A percentile compares a stretch with the other conserved stretches of the same genome.
Evolutionary conservation across 768 basidiomycete species (phyloP).

Genomic region (Panus rudis): DNA sequence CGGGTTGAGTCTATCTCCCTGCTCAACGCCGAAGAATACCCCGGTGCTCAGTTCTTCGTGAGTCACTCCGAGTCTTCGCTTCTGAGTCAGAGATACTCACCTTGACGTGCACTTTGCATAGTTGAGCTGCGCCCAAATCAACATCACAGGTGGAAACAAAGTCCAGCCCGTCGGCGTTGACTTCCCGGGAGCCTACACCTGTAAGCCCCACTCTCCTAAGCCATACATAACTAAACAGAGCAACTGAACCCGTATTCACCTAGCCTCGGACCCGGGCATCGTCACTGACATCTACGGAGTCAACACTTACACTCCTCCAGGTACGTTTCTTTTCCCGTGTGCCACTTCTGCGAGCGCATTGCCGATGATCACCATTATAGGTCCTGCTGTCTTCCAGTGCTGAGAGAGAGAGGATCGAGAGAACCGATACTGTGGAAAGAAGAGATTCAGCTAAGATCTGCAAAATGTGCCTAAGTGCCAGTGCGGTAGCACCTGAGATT

Average conservation of each 20-base stretch:
- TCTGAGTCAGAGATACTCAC: too few species aligned
- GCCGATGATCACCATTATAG: neutral
- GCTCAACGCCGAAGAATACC: conserved; percentile 33
- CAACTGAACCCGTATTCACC: neutral
- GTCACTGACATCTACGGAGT: conserved; percentile 13
- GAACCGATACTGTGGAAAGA: too few species aligned
- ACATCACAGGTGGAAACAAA: conserved; percentile 17
- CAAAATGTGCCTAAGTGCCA: too few species aligned
- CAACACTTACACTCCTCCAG: conserved; percentile 15
- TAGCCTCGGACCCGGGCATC: conserved; percentile 14
- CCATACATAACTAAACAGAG: neutral
- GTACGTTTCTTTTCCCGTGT: neutral
- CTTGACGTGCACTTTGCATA: conserved; percentile 10
- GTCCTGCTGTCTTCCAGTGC: conserved; percentile 10
- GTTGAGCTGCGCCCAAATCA: conserved; percentile 26
- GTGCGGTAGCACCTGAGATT: too few species aligned
- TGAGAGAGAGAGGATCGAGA: too few species aligned
- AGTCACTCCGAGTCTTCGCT: neutral
- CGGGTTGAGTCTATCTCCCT: conserved; percentile 17
- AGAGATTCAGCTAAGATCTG: too few species aligned
- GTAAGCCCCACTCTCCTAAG: conserved; percentile 1
- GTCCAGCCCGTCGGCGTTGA: conserved; percentile 11
- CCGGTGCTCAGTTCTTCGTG: conserved; percentile 46
- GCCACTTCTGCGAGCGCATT: neutral
- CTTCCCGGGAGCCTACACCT: conserved; percentile 10